phyloP scores from a whole-genome alignment of 2,329 filamentous ascomycete genomes.

The Claviceps monticola region DNA sequence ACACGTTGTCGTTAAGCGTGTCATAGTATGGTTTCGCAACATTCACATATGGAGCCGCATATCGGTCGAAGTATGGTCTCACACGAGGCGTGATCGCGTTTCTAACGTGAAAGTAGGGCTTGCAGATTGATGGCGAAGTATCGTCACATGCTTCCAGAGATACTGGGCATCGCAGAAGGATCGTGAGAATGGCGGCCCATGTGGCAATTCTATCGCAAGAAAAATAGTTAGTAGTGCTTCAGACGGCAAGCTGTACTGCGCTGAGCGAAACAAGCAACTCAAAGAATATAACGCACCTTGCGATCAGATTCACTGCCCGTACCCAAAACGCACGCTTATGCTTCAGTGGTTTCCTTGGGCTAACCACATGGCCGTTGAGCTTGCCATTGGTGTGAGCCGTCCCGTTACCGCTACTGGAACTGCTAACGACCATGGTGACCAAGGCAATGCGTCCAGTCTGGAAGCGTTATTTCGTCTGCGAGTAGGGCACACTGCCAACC shows the following conservation, averaged over 20 bases:
- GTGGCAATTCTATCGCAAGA: slow-evolving; percentile 47
- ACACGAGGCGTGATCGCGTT: slow-evolving; percentile 55
- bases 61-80: slow-evolving; percentile 72
- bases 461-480: not conserved
- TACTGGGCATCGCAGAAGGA: slow-evolving; percentile 71
- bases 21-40: slow-evolving; percentile 63
- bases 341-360: slow-evolving; percentile 12
- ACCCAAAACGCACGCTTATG: slow-evolving; percentile 16
- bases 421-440: slow-evolving; percentile 19
- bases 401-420: slow-evolving; percentile 25
- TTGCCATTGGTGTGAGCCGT: slow-evolving; percentile 21
- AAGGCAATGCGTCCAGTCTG: not conserved
- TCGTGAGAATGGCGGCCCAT: slow-evolving; percentile 75
- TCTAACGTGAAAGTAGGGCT: slow-evolving; percentile 61
- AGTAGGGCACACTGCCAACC: not conserved
- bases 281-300: slow-evolving; percentile 31
- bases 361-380: slow-evolving; percentile 16
- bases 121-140: slow-evolving; percentile 64
- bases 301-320: slow-evolving; percentile 33
- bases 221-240: not conserved
- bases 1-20: slow-evolving; percentile 45
- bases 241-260: not conserved
- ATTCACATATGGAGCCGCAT: slow-evolving; percentile 73
- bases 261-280: not conserved
- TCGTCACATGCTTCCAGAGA: slow-evolving; percentile 53